Percentiles rank a stretch among this genome's conserved stretches.
Conservation (phyloP, 495 filamentous ascomycete species). For the Lasiosphaeria ovina region DNA sequence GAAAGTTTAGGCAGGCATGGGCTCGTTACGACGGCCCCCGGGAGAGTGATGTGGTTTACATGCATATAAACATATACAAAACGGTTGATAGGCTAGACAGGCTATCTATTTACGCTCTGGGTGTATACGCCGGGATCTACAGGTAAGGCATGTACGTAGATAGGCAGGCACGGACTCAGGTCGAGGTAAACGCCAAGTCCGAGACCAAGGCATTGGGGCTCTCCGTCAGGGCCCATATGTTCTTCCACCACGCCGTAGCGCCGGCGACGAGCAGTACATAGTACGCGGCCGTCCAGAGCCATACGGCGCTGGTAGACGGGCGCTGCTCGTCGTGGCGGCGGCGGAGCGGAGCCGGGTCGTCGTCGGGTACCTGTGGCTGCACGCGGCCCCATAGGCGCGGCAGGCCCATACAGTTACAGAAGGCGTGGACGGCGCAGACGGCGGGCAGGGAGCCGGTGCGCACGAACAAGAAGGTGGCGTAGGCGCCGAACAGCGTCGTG, state of each 20-base stretch:
- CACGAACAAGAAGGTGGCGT: conserved; percentile 83
- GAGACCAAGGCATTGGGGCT: conserved; percentile 47
- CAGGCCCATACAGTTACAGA: conserved; percentile 90
- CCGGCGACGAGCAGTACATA: conserved; percentile 73
- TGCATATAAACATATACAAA: too few species aligned
- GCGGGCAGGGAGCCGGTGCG: conserved; percentile 77
- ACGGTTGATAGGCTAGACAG: too few species aligned
- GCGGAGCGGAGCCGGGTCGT: not conserved
- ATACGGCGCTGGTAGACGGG: conserved; percentile 11
- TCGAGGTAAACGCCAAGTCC: conserved; percentile 27
- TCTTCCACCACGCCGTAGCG: conserved; percentile 63
- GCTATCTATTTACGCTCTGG: too few species aligned
- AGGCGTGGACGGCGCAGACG: conserved; percentile 72
- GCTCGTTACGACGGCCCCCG: too few species aligned
- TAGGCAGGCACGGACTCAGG: not conserved
- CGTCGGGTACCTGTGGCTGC: conserved; percentile 32
- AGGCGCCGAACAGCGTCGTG: conserved; percentile 91
- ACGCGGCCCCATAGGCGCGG: conserved; percentile 84
- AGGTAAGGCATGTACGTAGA: too few species aligned
- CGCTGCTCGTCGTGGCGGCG: conserved; percentile 9
- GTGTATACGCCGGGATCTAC: too few species aligned
- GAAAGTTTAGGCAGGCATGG: too few species aligned
- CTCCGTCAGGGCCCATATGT: conserved; percentile 73
- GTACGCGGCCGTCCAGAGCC: conserved; percentile 72
- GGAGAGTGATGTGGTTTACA: too few species aligned